A percentile compares a stretch with the other conserved stretches of the same genome.
phyloP scores from a whole-genome alignment of 108 stramenopile species.

The Fragilariopsis cylindrus region DNA sequence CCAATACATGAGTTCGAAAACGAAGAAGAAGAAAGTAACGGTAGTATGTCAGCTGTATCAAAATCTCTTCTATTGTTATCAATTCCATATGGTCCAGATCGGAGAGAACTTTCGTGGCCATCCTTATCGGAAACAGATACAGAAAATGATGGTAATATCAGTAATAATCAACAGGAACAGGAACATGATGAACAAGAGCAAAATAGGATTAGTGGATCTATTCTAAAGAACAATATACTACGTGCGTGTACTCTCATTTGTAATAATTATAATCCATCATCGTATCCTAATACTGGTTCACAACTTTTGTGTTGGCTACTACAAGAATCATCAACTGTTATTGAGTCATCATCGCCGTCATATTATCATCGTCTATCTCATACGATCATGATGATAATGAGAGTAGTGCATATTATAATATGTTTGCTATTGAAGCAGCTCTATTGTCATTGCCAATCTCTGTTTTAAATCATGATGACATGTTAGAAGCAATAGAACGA shows the following conservation, averaged over 20 bases:
- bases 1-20: background rate
- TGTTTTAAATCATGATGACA: conserved; percentile 6
- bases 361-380: background rate
- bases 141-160: background rate
- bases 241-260: conserved; percentile 4
- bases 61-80: conserved; percentile 6
- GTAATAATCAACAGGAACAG: background rate
- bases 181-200: background rate
- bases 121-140: background rate
- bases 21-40: background rate
- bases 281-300: background rate
- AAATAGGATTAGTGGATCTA: background rate
- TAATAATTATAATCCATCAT: no score
- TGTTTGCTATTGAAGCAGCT: conserved; percentile 8
- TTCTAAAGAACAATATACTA: conserved; percentile 9
- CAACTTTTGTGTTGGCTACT: conserved; percentile 29
- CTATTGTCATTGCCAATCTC: conserved; percentile 12
- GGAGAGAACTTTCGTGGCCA: conserved; percentile 8
- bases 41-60: background rate
- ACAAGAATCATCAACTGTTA: conserved; percentile 17
- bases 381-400: background rate
- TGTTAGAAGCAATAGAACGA: conserved; percentile 21
- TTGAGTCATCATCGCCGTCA: conserved; percentile 11
- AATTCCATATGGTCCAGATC: conserved; percentile 32
- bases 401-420: background rate